Evolutionary conservation across 2,329 filamentous ascomycete genomes (phyloP).

Genomic region (Stenocarpella maydis): DNA sequence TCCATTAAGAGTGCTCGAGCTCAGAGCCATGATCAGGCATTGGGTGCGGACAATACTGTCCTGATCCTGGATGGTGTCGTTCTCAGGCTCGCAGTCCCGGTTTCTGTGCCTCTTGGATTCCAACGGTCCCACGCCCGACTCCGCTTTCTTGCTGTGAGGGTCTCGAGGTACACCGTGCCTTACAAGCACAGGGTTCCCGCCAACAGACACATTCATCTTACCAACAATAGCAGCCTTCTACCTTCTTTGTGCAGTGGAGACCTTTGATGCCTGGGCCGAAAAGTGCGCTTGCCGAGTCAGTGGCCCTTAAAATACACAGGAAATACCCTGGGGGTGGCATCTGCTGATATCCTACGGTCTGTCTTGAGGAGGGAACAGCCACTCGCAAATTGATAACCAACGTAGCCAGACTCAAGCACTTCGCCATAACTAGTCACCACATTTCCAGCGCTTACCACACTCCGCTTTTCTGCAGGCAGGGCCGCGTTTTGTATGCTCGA

Average conservation of each 20-base stretch:
- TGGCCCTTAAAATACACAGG: neutral
- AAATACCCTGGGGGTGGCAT: neutral
- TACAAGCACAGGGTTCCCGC: conserved; percentile 9
- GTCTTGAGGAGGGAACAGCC: neutral
- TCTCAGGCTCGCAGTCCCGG: neutral
- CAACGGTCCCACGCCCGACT: neutral
- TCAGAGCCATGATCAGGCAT: neutral
- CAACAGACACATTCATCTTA: conserved; percentile 12
- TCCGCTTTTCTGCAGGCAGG: conserved; percentile 16
- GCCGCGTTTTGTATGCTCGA: conserved; percentile 11
- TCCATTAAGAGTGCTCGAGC: neutral
- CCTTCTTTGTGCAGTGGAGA: neutral
- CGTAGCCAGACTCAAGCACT: neutral
- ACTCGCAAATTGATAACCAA: neutral
- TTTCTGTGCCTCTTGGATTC: conserved; percentile 13
- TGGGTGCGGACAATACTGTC: conserved; percentile 1
- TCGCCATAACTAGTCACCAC: neutral
- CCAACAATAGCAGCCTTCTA: conserved; percentile 15
- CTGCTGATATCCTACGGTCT: neutral
- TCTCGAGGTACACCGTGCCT: conserved; percentile 14
- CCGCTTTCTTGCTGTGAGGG: conserved; percentile 6
- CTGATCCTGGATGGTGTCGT: neutral
- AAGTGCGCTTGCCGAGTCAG: neutral
- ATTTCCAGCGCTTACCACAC: conserved; percentile 14
- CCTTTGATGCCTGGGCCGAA: neutral